phyloP scores from a whole-genome alignment of 768 basidiomycete species.

The Pholiota conissans region DNA sequence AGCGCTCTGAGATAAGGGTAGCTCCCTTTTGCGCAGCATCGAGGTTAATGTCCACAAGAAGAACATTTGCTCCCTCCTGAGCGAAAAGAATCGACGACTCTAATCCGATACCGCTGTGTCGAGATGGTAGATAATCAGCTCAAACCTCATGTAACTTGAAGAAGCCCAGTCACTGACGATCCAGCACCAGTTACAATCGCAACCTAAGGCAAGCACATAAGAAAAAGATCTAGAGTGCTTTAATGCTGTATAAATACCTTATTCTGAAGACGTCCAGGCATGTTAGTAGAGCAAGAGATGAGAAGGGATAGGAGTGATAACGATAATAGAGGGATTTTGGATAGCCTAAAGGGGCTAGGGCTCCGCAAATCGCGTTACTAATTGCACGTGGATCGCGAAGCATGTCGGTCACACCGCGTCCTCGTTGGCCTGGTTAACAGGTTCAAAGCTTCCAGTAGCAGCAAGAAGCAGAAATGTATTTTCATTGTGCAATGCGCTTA shows the following conservation, averaged over 20 bases:
- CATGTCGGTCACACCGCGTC: conserved; percentile 2
- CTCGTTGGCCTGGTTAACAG: too few species aligned
- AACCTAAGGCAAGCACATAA: conserved; percentile 38
- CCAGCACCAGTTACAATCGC: conserved; percentile 88
- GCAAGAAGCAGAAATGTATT: too few species aligned
- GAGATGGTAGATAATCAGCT: conserved; percentile 18
- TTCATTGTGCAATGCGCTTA: too few species aligned
- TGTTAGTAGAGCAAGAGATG: conserved; percentile 24
- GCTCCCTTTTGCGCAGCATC: conserved; percentile 69
- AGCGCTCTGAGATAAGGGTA: conserved; percentile 60
- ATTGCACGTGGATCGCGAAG: not conserved
- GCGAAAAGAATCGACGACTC: conserved; percentile 97
- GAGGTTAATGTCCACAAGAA: conserved; percentile 87
- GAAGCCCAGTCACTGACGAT: conserved; percentile 54
- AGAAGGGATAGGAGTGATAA: conserved; percentile 10
- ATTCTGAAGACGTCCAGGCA: conserved; percentile 69
- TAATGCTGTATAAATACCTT: conserved; percentile 56
- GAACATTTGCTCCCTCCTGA: conserved; percentile 87
- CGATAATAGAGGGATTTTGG: conserved; percentile 6
- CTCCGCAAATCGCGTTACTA: conserved; percentile 10
- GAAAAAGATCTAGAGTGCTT: too few species aligned
- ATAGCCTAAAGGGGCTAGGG: not conserved
- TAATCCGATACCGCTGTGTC: conserved; percentile 86
- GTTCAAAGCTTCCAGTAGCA: not conserved
- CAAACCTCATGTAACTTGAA: conserved; percentile 1